Percentiles rank a stretch among this genome's conserved stretches.
phyloP scores from a whole-genome alignment of 805 yeast genomes.

The Clavispora fructus region DNA sequence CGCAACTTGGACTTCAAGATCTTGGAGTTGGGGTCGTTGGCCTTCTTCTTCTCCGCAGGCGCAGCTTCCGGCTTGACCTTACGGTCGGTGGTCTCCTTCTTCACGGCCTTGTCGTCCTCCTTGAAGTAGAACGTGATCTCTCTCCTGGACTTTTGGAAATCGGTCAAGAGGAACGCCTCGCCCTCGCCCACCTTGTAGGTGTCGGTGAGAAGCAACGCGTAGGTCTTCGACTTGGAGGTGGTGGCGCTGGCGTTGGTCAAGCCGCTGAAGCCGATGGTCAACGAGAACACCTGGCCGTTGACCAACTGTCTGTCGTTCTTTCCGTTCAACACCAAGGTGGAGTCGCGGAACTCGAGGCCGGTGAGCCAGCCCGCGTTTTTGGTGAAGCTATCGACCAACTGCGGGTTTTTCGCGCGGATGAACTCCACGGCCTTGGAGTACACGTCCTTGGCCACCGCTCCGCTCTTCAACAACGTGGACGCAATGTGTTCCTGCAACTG shows the following conservation, averaged over 20 bases:
- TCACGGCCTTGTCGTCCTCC: conserved; percentile 47
- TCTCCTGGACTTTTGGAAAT: conserved; percentile 61
- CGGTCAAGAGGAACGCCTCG: conserved; percentile 65
- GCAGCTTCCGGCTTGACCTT: conserved; percentile 39
- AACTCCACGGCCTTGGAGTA: conserved; percentile 59
- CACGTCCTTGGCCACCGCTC: conserved; percentile 59
- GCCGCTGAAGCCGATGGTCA: conserved; percentile 73
- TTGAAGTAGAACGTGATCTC: conserved; percentile 84
- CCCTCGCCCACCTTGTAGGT: conserved; percentile 65
- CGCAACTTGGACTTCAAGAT: conserved; percentile 75
- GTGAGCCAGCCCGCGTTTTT: conserved; percentile 83
- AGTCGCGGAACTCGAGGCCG: conserved; percentile 86
- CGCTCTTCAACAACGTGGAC: conserved; percentile 52
- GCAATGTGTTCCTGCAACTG: conserved; percentile 65
- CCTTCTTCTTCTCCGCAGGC: conserved; percentile 23
- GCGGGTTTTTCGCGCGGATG: conserved; percentile 58
- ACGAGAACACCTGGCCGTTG: conserved; percentile 69
- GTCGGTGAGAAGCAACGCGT: conserved; percentile 74
- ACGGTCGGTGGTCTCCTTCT: conserved; percentile 13
- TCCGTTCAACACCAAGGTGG: conserved; percentile 63
- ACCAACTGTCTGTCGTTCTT: conserved; percentile 65
- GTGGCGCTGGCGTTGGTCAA: conserved; percentile 43
- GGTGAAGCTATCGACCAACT: conserved; percentile 57
- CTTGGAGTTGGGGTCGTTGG: conserved; percentile 47
- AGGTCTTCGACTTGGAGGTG: conserved; percentile 49